Evolutionary conservation across 441 rosid species (phyloP).

Genomic region (Capsella rubella): DNA sequence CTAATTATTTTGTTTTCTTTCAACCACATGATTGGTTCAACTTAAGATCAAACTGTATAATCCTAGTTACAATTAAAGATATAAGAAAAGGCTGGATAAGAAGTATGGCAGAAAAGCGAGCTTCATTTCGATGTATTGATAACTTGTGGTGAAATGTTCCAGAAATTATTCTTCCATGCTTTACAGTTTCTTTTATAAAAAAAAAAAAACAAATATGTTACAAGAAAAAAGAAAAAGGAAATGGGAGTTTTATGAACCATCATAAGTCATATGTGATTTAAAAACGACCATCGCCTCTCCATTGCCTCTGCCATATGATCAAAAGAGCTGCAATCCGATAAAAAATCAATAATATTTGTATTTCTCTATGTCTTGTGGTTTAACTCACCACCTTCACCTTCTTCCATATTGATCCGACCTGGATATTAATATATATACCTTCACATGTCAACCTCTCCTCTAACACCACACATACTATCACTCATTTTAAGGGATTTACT

Average conservation of each 20-base stretch:
- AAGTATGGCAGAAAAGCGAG: slow-evolving; percentile 10
- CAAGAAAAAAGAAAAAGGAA: slow-evolving; percentile 29
- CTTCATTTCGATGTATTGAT: slow-evolving; percentile 16
- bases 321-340: slow-evolving; percentile 19
- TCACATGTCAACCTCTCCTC: slow-evolving; percentile 9
- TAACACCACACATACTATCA: slow-evolving; percentile 9
- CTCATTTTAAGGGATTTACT: not conserved
- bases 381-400: slow-evolving; percentile 38
- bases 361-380: slow-evolving; percentile 35
- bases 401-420: slow-evolving; percentile 50
- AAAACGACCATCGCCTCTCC: slow-evolving; percentile 28
- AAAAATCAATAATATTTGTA: slow-evolving; percentile 23
- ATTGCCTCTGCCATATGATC: slow-evolving; percentile 33
- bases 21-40: not conserved
- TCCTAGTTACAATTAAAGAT: too few relatives aligned
- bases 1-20: not conserved
- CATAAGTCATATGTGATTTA: slow-evolving; percentile 23
- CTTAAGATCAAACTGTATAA: too few relatives aligned
- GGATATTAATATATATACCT: not conserved
- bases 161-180: slow-evolving; percentile 35
- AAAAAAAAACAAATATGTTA: slow-evolving; percentile 31
- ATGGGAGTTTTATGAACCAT: slow-evolving; percentile 40
- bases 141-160: slow-evolving; percentile 24
- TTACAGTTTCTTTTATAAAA: slow-evolving; percentile 39
- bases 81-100: too few relatives aligned